These are phyloP conservation scores for Bullera alba DNA, from an alignment of 768 basidiomycete species.

Conservation along the genomic window DNA sequence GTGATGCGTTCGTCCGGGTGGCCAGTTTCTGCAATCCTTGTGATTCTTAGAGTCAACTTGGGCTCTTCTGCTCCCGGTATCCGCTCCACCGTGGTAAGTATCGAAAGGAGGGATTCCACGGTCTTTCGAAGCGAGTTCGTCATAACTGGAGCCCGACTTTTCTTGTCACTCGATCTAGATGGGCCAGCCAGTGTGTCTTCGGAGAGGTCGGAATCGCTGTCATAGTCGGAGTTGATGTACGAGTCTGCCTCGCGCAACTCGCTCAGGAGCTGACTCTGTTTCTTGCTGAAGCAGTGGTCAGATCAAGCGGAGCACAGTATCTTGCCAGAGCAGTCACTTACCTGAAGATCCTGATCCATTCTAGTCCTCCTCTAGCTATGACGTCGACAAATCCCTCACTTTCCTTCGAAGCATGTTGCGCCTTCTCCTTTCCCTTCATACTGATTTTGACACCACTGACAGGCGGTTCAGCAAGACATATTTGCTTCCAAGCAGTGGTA, in stretches of 20 bases:
- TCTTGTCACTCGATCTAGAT: not conserved
- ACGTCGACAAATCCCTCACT: conserved; percentile 58
- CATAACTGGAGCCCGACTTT: conserved; percentile 47
- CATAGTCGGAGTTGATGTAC: conserved; percentile 59
- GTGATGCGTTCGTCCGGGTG: conserved; percentile 53
- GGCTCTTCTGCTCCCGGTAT: conserved; percentile 43
- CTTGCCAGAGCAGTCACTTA: conserved; percentile 47
- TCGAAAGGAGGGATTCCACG: conserved; percentile 60
- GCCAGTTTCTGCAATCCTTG: conserved; percentile 52
- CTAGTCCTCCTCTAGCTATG: conserved; percentile 63
- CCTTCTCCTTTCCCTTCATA: conserved; percentile 8
- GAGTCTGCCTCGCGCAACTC: conserved; percentile 82
- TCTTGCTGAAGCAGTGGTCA: conserved; percentile 52
- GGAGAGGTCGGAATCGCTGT: conserved; percentile 43
- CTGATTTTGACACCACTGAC: not conserved
- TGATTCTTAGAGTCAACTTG: conserved; percentile 57
- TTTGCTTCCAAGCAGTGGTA: conserved; percentile 3
- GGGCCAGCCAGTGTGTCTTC: not conserved
- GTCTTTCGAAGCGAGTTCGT: conserved; percentile 68
- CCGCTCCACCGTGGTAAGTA: conserved; percentile 57
- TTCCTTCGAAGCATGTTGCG: no score
- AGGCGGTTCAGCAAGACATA: not conserved
- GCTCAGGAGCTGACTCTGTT: conserved; percentile 63
- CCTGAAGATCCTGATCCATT: conserved; percentile 84
- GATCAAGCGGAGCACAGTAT: not conserved